Base-by-base conservation (phyloP, 108 stramenopile species). In the Pseudonitzschia delicatissima region DNA sequence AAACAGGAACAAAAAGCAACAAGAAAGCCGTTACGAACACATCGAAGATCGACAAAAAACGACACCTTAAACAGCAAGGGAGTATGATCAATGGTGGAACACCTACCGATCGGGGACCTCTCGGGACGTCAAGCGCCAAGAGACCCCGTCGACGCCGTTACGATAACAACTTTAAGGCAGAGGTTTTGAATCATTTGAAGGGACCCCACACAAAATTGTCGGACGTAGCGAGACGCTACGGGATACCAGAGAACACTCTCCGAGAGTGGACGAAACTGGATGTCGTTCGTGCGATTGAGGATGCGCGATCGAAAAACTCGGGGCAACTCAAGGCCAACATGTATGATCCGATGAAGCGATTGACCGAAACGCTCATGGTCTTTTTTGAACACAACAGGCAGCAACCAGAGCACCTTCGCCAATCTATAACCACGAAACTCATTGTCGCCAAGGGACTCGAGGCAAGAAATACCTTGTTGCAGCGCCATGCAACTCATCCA, bases 261-360 rank as follows among this genome's bases (percentile, higher is more conserved):
- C 55, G 73, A 44, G 73, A 74, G 52, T 74, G 73, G 73, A 67
- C 60, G 5, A 67, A 68, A 36, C 57, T 60, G 1, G 12, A 23
- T 20, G 67, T 62, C 3, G 73, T 57, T 1, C 60, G 61, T 20
- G 66, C 63, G 33, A 74, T 68, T 25, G 67, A 68, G 62, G 8
- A 15, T 2, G 73, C 73, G 17, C 67, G 67, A 31, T 8, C 44
- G 27, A 63, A 61, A 23, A 67, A 62, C 34, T 53, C 58, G 7
- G 73, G 66, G 17, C n/a, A 25, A 1, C 67, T 68, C 60, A 74
- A 74, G 61, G 73, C 73, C 20, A 74, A 74, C 52, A 53, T 74
- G 51, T 49, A 36, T 20, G 65, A 74, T 28, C 73, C 73, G 18
- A 62, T 74, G 66, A 45, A 62, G 35, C 59, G 62, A 8, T 34